Conservation (phyloP, 2,329 filamentous ascomycete genomes). For the Trichoderma sp. region DNA sequence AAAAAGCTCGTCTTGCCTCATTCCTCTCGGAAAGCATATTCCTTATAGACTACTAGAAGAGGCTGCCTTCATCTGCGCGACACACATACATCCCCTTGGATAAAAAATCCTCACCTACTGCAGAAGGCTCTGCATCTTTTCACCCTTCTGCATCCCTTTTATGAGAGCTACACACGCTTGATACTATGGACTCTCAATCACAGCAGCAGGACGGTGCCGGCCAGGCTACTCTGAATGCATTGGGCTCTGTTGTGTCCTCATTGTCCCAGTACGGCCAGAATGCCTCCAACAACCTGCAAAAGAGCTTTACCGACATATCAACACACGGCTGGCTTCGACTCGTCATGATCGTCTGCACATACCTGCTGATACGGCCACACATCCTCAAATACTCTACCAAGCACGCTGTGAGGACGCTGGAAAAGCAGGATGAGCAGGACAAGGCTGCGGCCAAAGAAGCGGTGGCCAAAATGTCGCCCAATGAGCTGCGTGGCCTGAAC, state of each 20-base stretch:
- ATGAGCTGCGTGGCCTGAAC: constrained; percentile 59
- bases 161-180: background rate
- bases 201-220: constrained; percentile 28
- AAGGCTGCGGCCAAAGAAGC: constrained; percentile 54
- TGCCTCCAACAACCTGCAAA: constrained; percentile 47
- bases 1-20: background rate
- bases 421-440: constrained; percentile 53
- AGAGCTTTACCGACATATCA: constrained; percentile 51
- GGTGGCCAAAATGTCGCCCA: constrained; percentile 57
- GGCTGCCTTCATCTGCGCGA: background rate
- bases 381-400: constrained; percentile 65
- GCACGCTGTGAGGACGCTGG: constrained; percentile 62
- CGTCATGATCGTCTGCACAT: constrained; percentile 68
- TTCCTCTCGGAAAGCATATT: background rate
- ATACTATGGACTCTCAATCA: constrained; percentile 18
- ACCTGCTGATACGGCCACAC: constrained; percentile 71
- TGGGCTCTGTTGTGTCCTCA: constrained; percentile 35
- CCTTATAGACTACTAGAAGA: background rate
- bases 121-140: background rate
- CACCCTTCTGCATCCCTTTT: background rate
- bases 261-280: constrained; percentile 39
- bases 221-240: constrained; percentile 32
- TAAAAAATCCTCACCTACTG: background rate
- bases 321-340: constrained; percentile 64
- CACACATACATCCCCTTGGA: background rate